A percentile compares a stretch with the other conserved stretches of the same genome.
Evolutionary conservation across 1,284 basidiomycete genomes (phyloP).

Genomic region (Moniliophthora roreri): DNA sequence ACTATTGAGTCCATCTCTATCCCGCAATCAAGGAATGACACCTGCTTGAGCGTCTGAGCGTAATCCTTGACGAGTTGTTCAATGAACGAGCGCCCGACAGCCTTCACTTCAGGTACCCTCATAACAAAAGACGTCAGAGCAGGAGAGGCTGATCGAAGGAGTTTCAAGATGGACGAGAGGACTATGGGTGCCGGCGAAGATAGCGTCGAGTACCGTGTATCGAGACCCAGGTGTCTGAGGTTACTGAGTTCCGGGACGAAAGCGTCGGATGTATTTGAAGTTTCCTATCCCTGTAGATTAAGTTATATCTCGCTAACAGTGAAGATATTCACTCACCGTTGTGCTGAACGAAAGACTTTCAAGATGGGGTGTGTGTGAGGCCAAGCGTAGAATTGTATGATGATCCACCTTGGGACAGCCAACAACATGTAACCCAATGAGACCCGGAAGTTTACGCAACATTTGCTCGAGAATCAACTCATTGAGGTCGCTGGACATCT

Average conservation of each 20-base stretch:
- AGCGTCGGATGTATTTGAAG: constrained; percentile 25
- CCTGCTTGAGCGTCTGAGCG: constrained; percentile 38
- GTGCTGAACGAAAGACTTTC: constrained; percentile 59
- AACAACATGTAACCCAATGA: constrained; percentile 58
- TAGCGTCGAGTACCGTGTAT: constrained; percentile 38
- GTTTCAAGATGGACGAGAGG: constrained; percentile 34
- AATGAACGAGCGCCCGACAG: constrained; percentile 39
- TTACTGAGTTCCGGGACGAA: constrained; percentile 37
- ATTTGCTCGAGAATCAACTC: constrained; percentile 45
- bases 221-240: constrained; percentile 55
- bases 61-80: constrained; percentile 44
- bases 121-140: constrained; percentile 48
- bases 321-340: constrained; percentile 40
- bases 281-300: constrained; percentile 35
- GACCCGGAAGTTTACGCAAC: constrained; percentile 47
- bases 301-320: not conserved
- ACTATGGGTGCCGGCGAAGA: constrained; percentile 34
- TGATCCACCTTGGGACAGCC: constrained; percentile 59
- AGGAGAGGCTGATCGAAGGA: constrained; percentile 38
- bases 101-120: constrained; percentile 45
- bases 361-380: constrained; percentile 48
- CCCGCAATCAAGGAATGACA: constrained; percentile 49
- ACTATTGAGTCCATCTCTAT: constrained; percentile 38
- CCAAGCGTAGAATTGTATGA: constrained; percentile 41
- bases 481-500: constrained; percentile 60